Percentiles rank a stretch among this genome's conserved stretches.
Conservation (phyloP, 73 alveolate genomes). For the Symbiodinium pilosum region DNA sequence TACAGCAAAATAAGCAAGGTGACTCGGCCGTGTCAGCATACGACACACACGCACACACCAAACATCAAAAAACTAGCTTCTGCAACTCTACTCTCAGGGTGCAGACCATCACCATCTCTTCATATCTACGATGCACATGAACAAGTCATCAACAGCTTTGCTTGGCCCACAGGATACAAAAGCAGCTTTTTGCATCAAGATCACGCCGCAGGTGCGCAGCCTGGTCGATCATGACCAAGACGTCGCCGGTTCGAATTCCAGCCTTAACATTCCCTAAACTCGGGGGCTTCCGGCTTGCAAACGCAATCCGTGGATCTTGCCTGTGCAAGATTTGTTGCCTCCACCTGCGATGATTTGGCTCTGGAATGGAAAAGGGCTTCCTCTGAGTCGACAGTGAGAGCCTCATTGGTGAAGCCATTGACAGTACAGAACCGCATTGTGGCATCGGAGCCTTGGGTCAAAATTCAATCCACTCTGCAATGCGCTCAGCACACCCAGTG, state of each 20-base stretch:
- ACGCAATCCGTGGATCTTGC: neutral
- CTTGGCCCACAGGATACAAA: no score
- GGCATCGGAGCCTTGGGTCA: slow-evolving; percentile 52
- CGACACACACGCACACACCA: no score
- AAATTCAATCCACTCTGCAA: neutral
- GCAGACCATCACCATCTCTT: no score
- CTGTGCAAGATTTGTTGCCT: slow-evolving; percentile 71
- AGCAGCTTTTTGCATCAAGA: no score
- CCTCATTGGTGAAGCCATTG: slow-evolving; percentile 94
- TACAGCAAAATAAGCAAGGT: no score
- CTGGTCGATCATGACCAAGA: slow-evolving; percentile 91
- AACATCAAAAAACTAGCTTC: no score
- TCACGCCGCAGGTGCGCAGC: neutral
- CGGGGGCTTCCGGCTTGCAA: neutral
- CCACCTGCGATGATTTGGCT: slow-evolving; percentile 7
- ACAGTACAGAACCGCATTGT: slow-evolving; percentile 87
- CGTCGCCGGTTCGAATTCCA: slow-evolving; percentile 82
- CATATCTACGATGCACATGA: no score
- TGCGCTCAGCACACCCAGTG: no score
- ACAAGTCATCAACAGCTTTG: no score
- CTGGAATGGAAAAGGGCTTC: neutral
- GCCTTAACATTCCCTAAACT: slow-evolving; percentile 19
- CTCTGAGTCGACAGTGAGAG: neutral
- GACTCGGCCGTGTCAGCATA: no score
- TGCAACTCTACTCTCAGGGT: no score